Base-by-base conservation (phyloP, 371 early-diverging fungal genomes). In the Neoconidiobolus thromboides region DNA sequence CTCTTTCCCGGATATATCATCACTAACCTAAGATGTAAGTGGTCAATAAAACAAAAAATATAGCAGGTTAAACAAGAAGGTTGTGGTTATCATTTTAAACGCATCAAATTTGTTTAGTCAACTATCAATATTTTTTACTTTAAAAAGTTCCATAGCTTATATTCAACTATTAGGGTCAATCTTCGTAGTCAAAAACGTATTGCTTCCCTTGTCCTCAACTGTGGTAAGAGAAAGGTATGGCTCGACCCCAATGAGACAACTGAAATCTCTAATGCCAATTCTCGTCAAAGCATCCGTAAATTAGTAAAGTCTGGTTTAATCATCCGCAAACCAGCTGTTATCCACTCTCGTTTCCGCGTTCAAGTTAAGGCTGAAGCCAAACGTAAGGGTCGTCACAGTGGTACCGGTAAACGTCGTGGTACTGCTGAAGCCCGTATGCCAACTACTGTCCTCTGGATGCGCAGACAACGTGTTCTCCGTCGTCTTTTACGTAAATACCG, bases 391-490 rank as follows among this genome's bases (percentile, higher is more conserved):
- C 91, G 99, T 73, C 99, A 99, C 82, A 85, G 85, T 72, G 99
- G 99, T 65, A 75, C 83, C 67, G 99, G 99, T 85, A 96, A 95
- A 81, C 87, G 96, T 71, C 87, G 84, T 73, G 99, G 96, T 91
- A 95, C 98, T 68, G 87, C 95, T 63, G 94, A 99, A 76, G 99
- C 99, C 61, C 94, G 99, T 79, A 95, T 96, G 95, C 94, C 97
- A 68, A 75, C 81, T 66, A 78, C 83, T 64, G 86, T 93, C 67
- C 78, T 96, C 72, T 99, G 99, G 99, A 99, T 99, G 95, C 87
- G 98, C 62, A 89, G 96, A 71, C 93, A 93, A 85, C 87, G 99
- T 74, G 98, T 95, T 64, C 83, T 98, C 70, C 91, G 99, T 73
- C 88, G 89, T 65, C 80, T 94, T 52, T 83, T 99, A 64, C 85